phyloP scores from a whole-genome alignment of 441 rosid species.

The Pelargonium fulgidum region DNA sequence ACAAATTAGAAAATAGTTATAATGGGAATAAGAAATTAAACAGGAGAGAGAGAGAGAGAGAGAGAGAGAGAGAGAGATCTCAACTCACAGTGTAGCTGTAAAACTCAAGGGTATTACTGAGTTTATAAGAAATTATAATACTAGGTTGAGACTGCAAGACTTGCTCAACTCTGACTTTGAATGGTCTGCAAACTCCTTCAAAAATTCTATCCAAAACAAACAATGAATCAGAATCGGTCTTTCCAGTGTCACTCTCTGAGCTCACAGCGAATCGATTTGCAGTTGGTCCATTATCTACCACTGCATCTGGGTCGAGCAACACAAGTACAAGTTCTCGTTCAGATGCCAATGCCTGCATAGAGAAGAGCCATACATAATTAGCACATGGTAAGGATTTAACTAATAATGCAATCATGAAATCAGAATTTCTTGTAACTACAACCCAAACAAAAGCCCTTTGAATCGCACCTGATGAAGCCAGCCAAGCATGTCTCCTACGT shows the following conservation, averaged over 20 bases:
- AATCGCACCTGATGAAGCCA: conserved; percentile 92
- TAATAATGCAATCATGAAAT: not conserved
- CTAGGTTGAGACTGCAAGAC: conserved; percentile 94
- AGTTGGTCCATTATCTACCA: conserved; percentile 47
- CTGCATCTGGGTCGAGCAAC: conserved; percentile 72
- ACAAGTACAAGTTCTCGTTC: conserved; percentile 87
- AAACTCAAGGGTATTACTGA: conserved; percentile 83
- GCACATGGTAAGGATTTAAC: conserved; percentile 7
- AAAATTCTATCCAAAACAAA: conserved; percentile 94
- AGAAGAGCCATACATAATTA: conserved; percentile 20
- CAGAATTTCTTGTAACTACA: conserved; percentile 20
- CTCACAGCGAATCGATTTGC: conserved; percentile 39
- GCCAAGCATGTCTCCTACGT: conserved; percentile 95
- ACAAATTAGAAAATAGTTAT: conserved; percentile 20
- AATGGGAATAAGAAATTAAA: not conserved
- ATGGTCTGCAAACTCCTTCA: conserved; percentile 97
- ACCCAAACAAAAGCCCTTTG: conserved; percentile 15
- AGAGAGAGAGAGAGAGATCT: conserved; percentile 14
- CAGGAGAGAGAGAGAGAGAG: conserved; percentile 5
- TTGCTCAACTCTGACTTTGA: conserved; percentile 98
- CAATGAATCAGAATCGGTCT: conserved; percentile 66
- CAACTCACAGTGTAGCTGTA: conserved; percentile 82
- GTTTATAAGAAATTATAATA: conserved; percentile 82
- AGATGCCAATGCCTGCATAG: conserved; percentile 86
- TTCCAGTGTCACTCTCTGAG: conserved; percentile 48